Base-by-base conservation (phyloP, 177 flowering plant genomes). In the Vitis hybrid region DNA sequence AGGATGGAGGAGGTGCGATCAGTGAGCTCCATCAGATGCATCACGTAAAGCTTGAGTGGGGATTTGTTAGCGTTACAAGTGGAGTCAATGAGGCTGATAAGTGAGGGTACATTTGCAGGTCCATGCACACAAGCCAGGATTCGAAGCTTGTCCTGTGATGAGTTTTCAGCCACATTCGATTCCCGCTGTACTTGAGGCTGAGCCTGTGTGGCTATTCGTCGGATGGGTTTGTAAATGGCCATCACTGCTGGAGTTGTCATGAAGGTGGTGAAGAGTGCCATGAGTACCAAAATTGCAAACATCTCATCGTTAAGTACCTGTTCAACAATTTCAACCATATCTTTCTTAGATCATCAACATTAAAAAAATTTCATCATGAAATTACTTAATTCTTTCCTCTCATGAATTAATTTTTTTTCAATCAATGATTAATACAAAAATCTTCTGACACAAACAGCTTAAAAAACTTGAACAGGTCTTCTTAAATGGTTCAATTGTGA, bases 181-280 rank as follows among this genome's bases (percentile, higher is more conserved):
- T 39, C 56, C 9, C 50, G 71, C 3, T 74, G 68, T n/a, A 34
- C 61, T 12, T 73, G 75, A 6, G 13, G 60, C 51, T 66, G 21
- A 13, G 6, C 15, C 14, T 12, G 75, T 5, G 64, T 6, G 6
- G 23, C 74, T 26, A 6, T 26, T 26, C 30, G 30, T 26, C 88
- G 77, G 0, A 79, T 70, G 0, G 90, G 83, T 45, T 77, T 83
- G 80, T 84, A 85, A 26, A 87, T 58, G 17, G 90, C 87, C 84
- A 86, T 77, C 3, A 87, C 87, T 0, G 68, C 64, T 2, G 93
- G 90, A 1, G 91, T 87, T 6, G 93, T 87, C 4, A 87, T 84
- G 79, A 89, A 89, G 56, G 93, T 89, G 26, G 90, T 87, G 69
- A 86, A 80, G 14, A 89, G 79, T 7, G 93, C 93, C 91, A 89